Evolutionary conservation across 768 basidiomycete genomes (phyloP), one percentile per base, ranked within the genome.

Genomic region (Suillus occidentalis): DNA sequence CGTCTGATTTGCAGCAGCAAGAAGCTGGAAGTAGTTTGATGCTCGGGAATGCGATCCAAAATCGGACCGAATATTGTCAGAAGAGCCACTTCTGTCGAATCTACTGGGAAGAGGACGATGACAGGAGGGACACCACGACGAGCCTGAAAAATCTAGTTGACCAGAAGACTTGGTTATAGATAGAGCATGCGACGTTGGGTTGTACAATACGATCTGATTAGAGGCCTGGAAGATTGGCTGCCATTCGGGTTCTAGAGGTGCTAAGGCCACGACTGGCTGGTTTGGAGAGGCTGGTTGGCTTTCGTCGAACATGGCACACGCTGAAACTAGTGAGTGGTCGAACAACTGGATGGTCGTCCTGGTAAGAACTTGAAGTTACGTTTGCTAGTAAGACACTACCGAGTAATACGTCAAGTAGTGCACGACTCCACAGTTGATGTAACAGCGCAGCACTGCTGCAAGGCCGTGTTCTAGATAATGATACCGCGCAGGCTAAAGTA

Each of bases 161-260:
- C 58, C 64, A 43, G 79, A 72, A 39, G 77, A 77, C 52, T 67
- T 67, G 59, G 80, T 81, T 64, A 93, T 89, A 20, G 92, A 85
- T 25, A 95, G 79, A 2, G 93, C 92, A 72, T 95, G 93, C 1
- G 90, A 93, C 2, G 85, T 88, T 0, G 94, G 88, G 72, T 95
- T 92, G 78, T 94, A 95, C 9, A 95, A 82, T 18, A 95, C 94
- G 42, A 95, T 88, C 71, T 94, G 92, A 75, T 92, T 91, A 0
- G 90, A 89, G n/a, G 84, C 84, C 55, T 92, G 92, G 20, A 94
- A 81, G 66, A 95, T 92, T 1, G 92, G 88, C 62, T 84, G 89
- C 92, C 92, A 94, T 63, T 87, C 79, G 2, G 71, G 72, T 6
- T 72, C 72, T 1, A 61, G 25, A 18, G 70, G 71, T 31, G 68